Evolutionary conservation across 1,284 basidiomycete species (phyloP), one percentile per base, ranked within the genome.

Genomic region (Moniliophthora roreri): DNA sequence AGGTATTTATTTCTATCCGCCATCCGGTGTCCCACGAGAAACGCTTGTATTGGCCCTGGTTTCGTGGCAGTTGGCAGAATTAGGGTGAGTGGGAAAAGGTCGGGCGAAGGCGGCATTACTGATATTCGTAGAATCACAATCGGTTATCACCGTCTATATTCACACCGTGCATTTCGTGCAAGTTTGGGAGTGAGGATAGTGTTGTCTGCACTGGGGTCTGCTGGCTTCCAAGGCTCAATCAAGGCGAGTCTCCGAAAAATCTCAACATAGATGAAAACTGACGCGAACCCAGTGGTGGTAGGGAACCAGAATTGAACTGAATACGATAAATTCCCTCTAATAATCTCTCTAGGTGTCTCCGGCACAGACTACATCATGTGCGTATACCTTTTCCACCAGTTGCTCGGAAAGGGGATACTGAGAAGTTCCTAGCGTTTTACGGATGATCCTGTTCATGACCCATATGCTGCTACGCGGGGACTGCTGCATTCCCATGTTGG

Each of bases 401-500:
- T 20, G 36, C 49, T 24, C 26, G 34, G 18, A 42, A 40, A 48
- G 8, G 28, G 0, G 26, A 18, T 36, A 2, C 13, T 23, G 24
- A 37, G 45, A 24, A 28, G 7, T 46, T 18, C 28, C 24, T 59
- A 87, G 84, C 73, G 87, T 60, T 91, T 85, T 66, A 90, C 87
- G n/a, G 87, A 90, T 66, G 85, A 87, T 62, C 81, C 80, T 3
- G 63, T 78, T 11, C 84, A 90, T 61, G 89, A 92, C 62, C 88
- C 89, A 82, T 92, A 92, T 63, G 77, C 87, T 4, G 89, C 89
- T 0, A 88, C 87, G 0, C 76, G 79, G 38, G 89, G 90, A 0
- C 68, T 92, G 0, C 75, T 87, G 50, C 90, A 82, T 64, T 85
- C 88, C 4, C 90, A 92, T 59, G 81, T 91, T 73, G 91, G 90